A percentile compares a stretch with the other conserved stretches of the same genome.
Evolutionary conservation across 2,329 filamentous ascomycete species (phyloP).

Genomic region (Pseudofabraea citricarpa): DNA sequence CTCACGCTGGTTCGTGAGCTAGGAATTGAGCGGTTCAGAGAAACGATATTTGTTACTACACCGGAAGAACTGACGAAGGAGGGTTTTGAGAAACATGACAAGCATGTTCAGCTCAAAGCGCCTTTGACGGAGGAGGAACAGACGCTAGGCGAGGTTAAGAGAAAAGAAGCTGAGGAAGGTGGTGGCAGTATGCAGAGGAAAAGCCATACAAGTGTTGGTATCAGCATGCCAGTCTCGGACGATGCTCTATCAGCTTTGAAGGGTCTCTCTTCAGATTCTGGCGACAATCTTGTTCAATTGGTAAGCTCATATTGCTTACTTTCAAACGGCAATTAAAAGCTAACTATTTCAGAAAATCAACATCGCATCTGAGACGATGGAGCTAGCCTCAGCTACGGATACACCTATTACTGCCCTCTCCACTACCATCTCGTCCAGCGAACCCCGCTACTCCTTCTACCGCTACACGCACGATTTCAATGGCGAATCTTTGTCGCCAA

Average conservation of each 20-base stretch:
- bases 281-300: conserved; percentile 56
- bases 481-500: conserved; percentile 47
- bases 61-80: conserved; percentile 62
- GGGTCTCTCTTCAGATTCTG: conserved; percentile 46
- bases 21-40: conserved; percentile 72
- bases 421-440: conserved; percentile 54
- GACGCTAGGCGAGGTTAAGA: conserved; percentile 65
- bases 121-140: conserved; percentile 78
- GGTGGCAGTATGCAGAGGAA: conserved; percentile 57
- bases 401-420: conserved; percentile 55
- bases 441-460: conserved; percentile 78
- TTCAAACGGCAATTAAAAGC: not conserved
- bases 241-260: conserved; percentile 61
- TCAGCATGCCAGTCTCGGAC: conserved; percentile 48
- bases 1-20: conserved; percentile 72
- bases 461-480: conserved; percentile 55
- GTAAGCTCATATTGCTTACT: conserved; percentile 36
- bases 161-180: conserved; percentile 70
- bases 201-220: conserved; percentile 37
- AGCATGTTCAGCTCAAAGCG: conserved; percentile 58
- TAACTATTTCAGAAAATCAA: conserved; percentile 61
- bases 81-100: conserved; percentile 70
- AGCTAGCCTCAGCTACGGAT: conserved; percentile 51
- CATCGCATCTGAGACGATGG: conserved; percentile 61
- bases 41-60: conserved; percentile 69